Evolutionary conservation across 164 flowering plant genomes (phyloP).

Genomic region (Echeveria elegans): DNA sequence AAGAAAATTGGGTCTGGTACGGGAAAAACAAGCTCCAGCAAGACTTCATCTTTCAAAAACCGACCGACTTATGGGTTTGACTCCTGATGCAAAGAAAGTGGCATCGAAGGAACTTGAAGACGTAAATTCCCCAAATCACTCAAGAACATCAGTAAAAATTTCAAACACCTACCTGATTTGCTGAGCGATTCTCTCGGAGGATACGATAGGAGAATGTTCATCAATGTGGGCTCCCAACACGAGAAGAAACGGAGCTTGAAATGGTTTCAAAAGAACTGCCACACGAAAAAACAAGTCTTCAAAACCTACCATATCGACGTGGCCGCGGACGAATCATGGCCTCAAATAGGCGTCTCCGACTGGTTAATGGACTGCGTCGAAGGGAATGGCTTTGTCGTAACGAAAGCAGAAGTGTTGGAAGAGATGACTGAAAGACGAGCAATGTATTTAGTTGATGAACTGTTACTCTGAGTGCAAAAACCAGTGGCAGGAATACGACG

Average conservation of each 20-base stretch:
- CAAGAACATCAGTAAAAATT: conserved; percentile 11
- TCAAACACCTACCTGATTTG: conserved; percentile 47
- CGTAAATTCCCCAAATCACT: conserved; percentile 16
- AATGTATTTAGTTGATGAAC: conserved; percentile 40
- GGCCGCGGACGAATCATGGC: conserved; percentile 10
- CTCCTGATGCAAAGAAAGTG: conserved; percentile 30
- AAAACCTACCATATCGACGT: conserved; percentile 31
- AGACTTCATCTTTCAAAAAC: conserved; percentile 8
- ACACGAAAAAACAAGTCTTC: conserved; percentile 31
- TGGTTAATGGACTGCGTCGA: conserved; percentile 32
- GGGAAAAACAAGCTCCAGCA: not conserved
- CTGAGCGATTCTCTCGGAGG: conserved; percentile 31
- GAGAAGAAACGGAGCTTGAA: conserved; percentile 5
- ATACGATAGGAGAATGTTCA: conserved; percentile 40
- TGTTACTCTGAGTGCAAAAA: conserved; percentile 45
- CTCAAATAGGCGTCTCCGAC: not conserved
- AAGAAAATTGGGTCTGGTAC: conserved; percentile 18
- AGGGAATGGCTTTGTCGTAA: conserved; percentile 18
- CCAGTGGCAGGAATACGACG: conserved; percentile 23
- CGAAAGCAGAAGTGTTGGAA: conserved; percentile 36
- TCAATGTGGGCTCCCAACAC: conserved; percentile 24
- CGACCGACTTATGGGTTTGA: conserved; percentile 19
- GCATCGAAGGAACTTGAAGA: conserved; percentile 36
- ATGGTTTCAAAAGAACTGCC: conserved; percentile 52
- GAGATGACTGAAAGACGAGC: conserved; percentile 39